These are phyloP conservation scores for Gymnopus androsaceus DNA, from an alignment of 1,284 basidiomycete genomes.

Conservation along the genomic window DNA sequence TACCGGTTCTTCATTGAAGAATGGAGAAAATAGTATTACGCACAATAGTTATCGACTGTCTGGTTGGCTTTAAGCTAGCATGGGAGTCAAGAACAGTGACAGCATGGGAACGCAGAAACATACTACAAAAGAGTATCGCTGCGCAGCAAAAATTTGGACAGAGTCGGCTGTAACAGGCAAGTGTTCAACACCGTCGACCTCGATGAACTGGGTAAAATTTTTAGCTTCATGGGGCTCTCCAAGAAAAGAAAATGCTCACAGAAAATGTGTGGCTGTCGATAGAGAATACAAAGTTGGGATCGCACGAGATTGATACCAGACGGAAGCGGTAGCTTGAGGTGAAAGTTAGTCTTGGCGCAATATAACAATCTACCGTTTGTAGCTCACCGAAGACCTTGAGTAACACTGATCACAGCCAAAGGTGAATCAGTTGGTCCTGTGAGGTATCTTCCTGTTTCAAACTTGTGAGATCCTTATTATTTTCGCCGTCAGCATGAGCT, in stretches of 20 bases:
- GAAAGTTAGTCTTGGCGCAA: not conserved
- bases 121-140: conserved; percentile 43
- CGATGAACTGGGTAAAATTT: conserved; percentile 42
- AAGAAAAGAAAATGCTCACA: not conserved
- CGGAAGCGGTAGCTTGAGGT: conserved; percentile 33
- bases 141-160: conserved; percentile 34
- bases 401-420: conserved; percentile 32
- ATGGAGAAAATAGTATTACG: conserved; percentile 1
- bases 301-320: conserved; percentile 37
- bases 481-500: conserved; percentile 34
- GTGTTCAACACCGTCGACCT: conserved; percentile 49
- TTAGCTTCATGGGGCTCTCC: not conserved
- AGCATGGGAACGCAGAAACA: too few relatives aligned
- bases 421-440: conserved; percentile 10
- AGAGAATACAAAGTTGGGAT: conserved; percentile 38
- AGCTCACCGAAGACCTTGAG: conserved; percentile 22
- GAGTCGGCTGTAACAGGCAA: conserved; percentile 43
- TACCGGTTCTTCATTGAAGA: not conserved
- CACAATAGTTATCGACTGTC: conserved; percentile 37
- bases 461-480: too few relatives aligned
- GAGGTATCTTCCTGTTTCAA: too few relatives aligned
- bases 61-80: conserved; percentile 35
- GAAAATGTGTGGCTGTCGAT: conserved; percentile 43
- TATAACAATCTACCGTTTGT: not conserved
- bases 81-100: too few relatives aligned